Evolutionary conservation across 1,284 basidiomycete species (phyloP).

Genomic region (Sphaerobolus stellatus): DNA sequence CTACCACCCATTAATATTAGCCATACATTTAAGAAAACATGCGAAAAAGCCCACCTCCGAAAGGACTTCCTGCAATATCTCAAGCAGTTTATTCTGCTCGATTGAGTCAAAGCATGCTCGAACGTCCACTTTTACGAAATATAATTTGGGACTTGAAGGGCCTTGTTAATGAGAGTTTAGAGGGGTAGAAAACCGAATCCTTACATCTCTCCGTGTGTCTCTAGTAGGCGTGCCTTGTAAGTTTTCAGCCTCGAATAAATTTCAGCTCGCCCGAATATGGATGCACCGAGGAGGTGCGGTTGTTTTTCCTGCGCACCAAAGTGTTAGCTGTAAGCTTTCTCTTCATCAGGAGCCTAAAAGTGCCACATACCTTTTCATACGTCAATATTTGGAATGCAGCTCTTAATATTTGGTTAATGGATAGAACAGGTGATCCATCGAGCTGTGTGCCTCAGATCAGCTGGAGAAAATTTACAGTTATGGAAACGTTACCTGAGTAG

Average conservation of each 20-base stretch:
- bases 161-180: no score
- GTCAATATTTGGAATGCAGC: constrained; percentile 82
- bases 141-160: constrained; percentile 74
- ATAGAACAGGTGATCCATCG: constrained; percentile 28
- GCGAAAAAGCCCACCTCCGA: constrained; percentile 55
- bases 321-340: neutral
- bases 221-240: constrained; percentile 60
- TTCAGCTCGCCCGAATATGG: constrained; percentile 82
- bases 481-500: constrained; percentile 29
- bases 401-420: constrained; percentile 86
- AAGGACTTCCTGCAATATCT: constrained; percentile 73
- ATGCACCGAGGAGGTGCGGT: constrained; percentile 67
- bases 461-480: constrained; percentile 18
- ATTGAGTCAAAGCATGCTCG: constrained; percentile 97
- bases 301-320: constrained; percentile 54
- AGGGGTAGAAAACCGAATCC: constrained; percentile 22
- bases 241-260: constrained; percentile 72
- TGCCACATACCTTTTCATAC: constrained; percentile 74
- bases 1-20: constrained; percentile 2
- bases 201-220: constrained; percentile 55
- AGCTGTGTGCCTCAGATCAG: constrained; percentile 20
- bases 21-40: constrained; percentile 65
- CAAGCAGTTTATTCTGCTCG: constrained; percentile 81
- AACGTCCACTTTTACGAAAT: constrained; percentile 96
- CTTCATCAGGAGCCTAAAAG: constrained; percentile 6